Percentiles rank a stretch among this genome's conserved stretches.
Evolutionary conservation across 192 early-diverging fungal species (phyloP).

Genomic region (Coemansia asiatica): DNA sequence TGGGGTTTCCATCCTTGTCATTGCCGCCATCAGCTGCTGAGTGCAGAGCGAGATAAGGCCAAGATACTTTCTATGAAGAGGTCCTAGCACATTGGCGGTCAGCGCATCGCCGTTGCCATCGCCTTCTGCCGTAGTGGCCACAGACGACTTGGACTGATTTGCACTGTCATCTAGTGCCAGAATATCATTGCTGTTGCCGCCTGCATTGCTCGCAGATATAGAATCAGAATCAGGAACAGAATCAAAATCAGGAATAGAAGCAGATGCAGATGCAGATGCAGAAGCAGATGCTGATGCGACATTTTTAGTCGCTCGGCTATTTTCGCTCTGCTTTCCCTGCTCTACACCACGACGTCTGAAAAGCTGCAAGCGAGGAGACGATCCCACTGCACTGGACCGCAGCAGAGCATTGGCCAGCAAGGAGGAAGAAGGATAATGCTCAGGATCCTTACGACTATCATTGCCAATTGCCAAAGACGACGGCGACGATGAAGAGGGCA

Average conservation of each 20-base stretch:
- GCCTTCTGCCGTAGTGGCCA: not conserved
- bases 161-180: not conserved
- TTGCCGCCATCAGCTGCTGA: conserved; percentile 4
- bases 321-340: not conserved
- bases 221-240: not conserved
- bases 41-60: conserved; percentile 28
- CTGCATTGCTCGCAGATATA: no score
- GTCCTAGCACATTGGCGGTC: not conserved
- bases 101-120: not conserved
- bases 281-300: not conserved
- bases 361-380: conserved; percentile 28
- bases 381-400: conserved; percentile 6
- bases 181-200: not conserved
- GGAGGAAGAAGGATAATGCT: not conserved
- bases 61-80: conserved; percentile 22
- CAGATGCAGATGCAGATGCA: not conserved
- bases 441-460: not conserved
- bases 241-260: not conserved
- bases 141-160: not conserved
- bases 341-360: conserved; percentile 32
- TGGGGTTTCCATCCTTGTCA: no score
- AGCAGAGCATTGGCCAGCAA: conserved; percentile 4
- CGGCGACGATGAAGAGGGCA: not conserved
- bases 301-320: not conserved
- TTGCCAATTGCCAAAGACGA: not conserved